Evolutionary conservation across 352 stramenopile species (phyloP).

Genomic region (Globisporangium irregulare): DNA sequence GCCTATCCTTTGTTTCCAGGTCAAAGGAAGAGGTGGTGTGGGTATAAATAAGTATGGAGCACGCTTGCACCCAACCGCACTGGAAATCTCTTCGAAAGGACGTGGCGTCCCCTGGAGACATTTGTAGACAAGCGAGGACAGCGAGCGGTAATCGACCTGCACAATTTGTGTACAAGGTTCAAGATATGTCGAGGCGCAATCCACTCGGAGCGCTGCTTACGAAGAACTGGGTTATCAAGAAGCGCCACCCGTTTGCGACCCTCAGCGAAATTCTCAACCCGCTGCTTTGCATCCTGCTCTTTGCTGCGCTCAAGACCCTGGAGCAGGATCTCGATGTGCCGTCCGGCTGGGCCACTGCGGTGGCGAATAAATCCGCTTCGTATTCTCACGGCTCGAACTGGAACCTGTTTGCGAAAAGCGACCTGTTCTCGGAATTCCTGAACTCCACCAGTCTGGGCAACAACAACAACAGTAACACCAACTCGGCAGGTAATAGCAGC

Average conservation of each 20-base stretch:
- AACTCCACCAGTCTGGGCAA: not conserved
- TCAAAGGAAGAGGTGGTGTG: not conserved
- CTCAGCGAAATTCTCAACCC: constrained; percentile 65
- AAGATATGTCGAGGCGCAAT: not conserved
- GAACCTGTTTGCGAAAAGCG: constrained; percentile 37
- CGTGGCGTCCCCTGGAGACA: no score
- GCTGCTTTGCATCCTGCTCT: constrained; percentile 70
- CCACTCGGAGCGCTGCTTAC: constrained; percentile 43
- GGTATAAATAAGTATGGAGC: no score
- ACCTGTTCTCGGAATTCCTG: constrained; percentile 25
- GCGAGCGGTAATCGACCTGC: no score
- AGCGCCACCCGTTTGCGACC: constrained; percentile 56
- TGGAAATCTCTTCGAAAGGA: no score
- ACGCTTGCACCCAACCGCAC: no score
- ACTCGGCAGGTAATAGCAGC: not conserved
- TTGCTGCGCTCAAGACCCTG: constrained; percentile 61
- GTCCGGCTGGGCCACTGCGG: constrained; percentile 39
- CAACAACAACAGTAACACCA: constrained; percentile 14
- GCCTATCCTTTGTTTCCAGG: not conserved
- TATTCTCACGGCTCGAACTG: constrained; percentile 30
- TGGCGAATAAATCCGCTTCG: constrained; percentile 30
- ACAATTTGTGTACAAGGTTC: no score
- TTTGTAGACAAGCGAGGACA: no score
- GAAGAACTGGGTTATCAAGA: constrained; percentile 81
- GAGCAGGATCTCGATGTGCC: constrained; percentile 47